Evolutionary conservation across 352 stramenopile genomes (phyloP).

Genomic region (Peronosclerospora sorghi): DNA sequence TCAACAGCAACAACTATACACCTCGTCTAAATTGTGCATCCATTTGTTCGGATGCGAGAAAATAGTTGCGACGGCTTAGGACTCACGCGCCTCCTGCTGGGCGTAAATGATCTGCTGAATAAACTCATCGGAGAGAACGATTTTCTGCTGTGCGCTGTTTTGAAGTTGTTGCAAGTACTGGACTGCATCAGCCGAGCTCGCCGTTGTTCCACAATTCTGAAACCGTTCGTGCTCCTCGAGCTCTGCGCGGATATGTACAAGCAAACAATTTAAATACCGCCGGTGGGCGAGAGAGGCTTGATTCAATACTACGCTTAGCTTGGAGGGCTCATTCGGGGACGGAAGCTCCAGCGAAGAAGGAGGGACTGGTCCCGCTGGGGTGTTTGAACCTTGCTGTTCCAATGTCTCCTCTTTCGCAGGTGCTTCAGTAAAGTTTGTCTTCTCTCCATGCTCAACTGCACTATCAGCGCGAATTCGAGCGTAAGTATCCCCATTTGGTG

Average conservation of each 20-base stretch:
- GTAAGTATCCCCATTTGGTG: constrained; percentile 17
- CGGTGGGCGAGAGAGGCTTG: constrained; percentile 54
- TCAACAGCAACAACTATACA: not conserved
- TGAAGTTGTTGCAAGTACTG: constrained; percentile 80
- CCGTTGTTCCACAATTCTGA: constrained; percentile 56
- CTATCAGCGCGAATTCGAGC: constrained; percentile 10
- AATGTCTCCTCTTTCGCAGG: constrained; percentile 11
- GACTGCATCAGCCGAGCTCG: constrained; percentile 73
- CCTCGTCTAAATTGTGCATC: not conserved
- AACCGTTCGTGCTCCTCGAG: constrained; percentile 73
- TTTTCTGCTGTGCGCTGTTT: constrained; percentile 80
- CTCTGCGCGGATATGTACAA: constrained; percentile 55
- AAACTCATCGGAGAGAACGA: constrained; percentile 76
- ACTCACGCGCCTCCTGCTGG: constrained; percentile 68
- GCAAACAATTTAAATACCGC: constrained; percentile 55
- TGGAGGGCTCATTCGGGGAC: constrained; percentile 27
- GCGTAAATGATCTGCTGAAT: constrained; percentile 79
- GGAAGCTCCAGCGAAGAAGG: constrained; percentile 6
- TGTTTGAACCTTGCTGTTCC: constrained; percentile 9
- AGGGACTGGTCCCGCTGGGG: constrained; percentile 14
- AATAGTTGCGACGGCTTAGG: constrained; percentile 20
- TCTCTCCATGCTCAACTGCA: constrained; percentile 20
- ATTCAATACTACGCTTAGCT: constrained; percentile 49
- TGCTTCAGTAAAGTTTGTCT: constrained; percentile 11
- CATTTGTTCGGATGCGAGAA: constrained; percentile 8